These are phyloP conservation scores for Chalciporus sphaerocephalus DNA, from an alignment of 768 basidiomycete genomes.

Conservation along the genomic window DNA sequence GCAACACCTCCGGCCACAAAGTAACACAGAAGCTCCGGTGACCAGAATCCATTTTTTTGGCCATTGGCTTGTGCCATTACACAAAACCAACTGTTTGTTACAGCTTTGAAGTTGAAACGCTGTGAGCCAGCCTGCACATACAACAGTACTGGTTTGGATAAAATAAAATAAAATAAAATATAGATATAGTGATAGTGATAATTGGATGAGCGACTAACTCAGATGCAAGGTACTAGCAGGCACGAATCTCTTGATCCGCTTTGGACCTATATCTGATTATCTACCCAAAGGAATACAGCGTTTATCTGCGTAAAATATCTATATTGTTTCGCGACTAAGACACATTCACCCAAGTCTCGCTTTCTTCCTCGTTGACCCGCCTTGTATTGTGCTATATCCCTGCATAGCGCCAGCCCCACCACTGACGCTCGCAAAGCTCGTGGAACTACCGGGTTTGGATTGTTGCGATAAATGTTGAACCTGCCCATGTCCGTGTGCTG, in stretches of 20 bases:
- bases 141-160: slow-evolving; percentile 14
- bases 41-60: slow-evolving; percentile 29
- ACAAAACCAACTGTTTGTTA: slow-evolving; percentile 5
- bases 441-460: slow-evolving; percentile 53
- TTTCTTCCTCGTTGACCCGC: slow-evolving; percentile 53
- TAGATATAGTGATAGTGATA: background rate
- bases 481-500: slow-evolving; percentile 46
- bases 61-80: slow-evolving; percentile 23
- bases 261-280: no score
- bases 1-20: slow-evolving; percentile 54
- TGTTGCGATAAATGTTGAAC: slow-evolving; percentile 36
- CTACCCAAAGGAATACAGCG: no score
- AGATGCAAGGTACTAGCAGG: no score
- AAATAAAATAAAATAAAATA: background rate
- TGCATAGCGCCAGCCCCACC: slow-evolving; percentile 43
- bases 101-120: slow-evolving; percentile 5
- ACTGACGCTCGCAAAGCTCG: slow-evolving; percentile 61
- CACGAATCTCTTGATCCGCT: background rate
- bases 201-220: background rate
- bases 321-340: no score
- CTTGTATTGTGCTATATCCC: slow-evolving; percentile 29
- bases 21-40: slow-evolving; percentile 38
- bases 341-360: slow-evolving; percentile 49
- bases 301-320: no score
- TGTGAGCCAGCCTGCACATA: slow-evolving; percentile 1